Evolutionary conservation across 2,329 filamentous ascomycete species (phyloP), one percentile per base, ranked within the genome.

Genomic region (Diplocarpon mali): DNA sequence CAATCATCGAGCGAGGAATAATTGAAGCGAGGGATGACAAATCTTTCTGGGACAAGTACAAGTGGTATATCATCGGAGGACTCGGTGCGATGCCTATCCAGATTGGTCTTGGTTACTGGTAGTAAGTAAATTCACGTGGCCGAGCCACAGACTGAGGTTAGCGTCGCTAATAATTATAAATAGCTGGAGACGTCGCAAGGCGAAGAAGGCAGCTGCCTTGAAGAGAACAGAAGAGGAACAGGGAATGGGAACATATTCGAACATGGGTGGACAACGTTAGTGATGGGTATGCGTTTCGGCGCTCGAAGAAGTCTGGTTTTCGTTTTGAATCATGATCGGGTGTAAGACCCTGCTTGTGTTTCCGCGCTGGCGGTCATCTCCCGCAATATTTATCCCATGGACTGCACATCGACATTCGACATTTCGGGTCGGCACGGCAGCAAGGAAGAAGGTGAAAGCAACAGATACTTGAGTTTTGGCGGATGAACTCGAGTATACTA

Each of bases 111-210:
- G 38, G 38, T 13, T 40, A 28, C 27, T 40, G 38, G 38, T 40
- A 40, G 38, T 40, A 32, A 31, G 38, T 31, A 5, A 11, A 8
- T 11, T 13, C 16, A 37, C 16, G 4, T 37, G 6, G 9, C 11
- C 6, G 35, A 27, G 10, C n/a, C 9, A 12, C 30, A 7, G 7
- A 3, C 20, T 24, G 20, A 11, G 32, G 13, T 14, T 37, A 13
- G 15, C 17, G n/a, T n/a, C n/a, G n/a, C n/a, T n/a, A n/a, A n/a
- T 37, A 24, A 37, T 9, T 5, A 5, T 13, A 13, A 7, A 10
- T n/a, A 40, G 38, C n/a, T 32, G 29, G 38, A 40, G 38, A 28
- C 28, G 14, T 24, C 38, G 38, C 38, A 40, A 40, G 15, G 38
- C 38, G 28, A 40, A 40, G 38, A 40, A 40, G 12, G 38, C 38